Evolutionary conservation across 2,329 filamentous ascomycete genomes (phyloP), one percentile per base, ranked within the genome.

Genomic region (Venturia nashicola): DNA sequence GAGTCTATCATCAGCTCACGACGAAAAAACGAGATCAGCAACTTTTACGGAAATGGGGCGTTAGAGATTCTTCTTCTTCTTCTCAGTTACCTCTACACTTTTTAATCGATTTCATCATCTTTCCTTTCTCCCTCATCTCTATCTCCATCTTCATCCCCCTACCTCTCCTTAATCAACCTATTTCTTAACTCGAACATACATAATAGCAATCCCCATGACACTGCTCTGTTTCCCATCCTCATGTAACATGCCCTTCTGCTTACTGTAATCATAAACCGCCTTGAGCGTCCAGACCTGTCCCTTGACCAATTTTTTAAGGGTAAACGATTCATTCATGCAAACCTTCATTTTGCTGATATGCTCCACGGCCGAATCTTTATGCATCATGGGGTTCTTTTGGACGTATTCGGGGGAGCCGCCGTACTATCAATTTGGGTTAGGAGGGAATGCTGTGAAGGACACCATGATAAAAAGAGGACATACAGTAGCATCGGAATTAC

Each of bases 201-300:
- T 65, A 27, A 65, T 65, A 20, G 63, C 63, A 55, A 65, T 65
- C 32, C 32, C 46, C 63, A 65, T 65, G 7, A 65, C 27, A 43
- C 18, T 40, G 18, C n/a, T 27, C 32, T 63, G 63, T 20, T 46
- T 42, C 6, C 59, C 59, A 44, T 55, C 60, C 9, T 40, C 59
- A 36, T 65, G 12, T 23, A 54, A 43, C 20, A 36, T 48, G 32
- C 63, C 63, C 23, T 63, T 51, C 23, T 34, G 4, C 43, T 62
- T 54, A 14, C 11, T 20, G 27, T 65, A 65, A 54, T 65, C 59
- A 34, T 65, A 65, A 27, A 36, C 16, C 11, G 20, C 63, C 20
- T 55, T 51, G 5, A 65, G n/a, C 1, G 18, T 34, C 63, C 63
- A 65, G 11, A 14, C 23, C 61, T 65, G 63, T 23, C 63, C 61